Evolutionary conservation across 2,329 filamentous ascomycete genomes (phyloP).

Genomic region (Xylaria sp.): DNA sequence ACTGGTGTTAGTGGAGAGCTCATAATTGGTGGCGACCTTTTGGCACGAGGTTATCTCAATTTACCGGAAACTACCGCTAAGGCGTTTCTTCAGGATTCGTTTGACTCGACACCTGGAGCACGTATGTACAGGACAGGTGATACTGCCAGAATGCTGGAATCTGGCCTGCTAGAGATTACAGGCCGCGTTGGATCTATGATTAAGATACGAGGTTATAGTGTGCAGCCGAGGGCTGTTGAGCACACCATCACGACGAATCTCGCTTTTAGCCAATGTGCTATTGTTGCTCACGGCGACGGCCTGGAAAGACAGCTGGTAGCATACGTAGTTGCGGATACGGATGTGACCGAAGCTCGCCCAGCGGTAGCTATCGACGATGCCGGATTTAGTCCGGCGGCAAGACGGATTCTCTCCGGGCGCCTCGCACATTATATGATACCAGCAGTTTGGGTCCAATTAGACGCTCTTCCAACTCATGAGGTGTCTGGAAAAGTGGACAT

Average conservation of each 20-base stretch:
- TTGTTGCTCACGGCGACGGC: conserved; percentile 79
- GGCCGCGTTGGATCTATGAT: conserved; percentile 83
- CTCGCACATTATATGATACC: conserved; percentile 88
- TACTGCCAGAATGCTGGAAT: conserved; percentile 72
- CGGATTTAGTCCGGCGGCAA: conserved; percentile 75
- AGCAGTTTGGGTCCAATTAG: conserved; percentile 77
- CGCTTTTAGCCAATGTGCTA: conserved; percentile 76
- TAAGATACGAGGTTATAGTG: conserved; percentile 81
- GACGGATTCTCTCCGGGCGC: conserved; percentile 70
- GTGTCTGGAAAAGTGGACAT: conserved; percentile 84
- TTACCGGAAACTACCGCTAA: conserved; percentile 80
- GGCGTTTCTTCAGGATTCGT: conserved; percentile 75
- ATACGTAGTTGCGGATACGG: conserved; percentile 76
- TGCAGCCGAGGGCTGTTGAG: conserved; percentile 81
- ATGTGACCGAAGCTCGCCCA: conserved; percentile 66
- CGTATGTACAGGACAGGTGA: conserved; percentile 82
- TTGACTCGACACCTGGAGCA: conserved; percentile 66
- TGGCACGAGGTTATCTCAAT: conserved; percentile 82
- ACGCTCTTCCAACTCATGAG: conserved; percentile 76
- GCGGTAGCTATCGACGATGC: conserved; percentile 73
- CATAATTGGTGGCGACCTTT: conserved; percentile 76
- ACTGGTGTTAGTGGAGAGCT: conserved; percentile 75
- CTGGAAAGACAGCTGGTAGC: conserved; percentile 80
- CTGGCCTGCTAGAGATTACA: conserved; percentile 77
- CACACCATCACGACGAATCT: conserved; percentile 75